Evolutionary conservation across 2,329 filamentous ascomycete species (phyloP).

Genomic region (Exophiala phaeomuriformis): DNA sequence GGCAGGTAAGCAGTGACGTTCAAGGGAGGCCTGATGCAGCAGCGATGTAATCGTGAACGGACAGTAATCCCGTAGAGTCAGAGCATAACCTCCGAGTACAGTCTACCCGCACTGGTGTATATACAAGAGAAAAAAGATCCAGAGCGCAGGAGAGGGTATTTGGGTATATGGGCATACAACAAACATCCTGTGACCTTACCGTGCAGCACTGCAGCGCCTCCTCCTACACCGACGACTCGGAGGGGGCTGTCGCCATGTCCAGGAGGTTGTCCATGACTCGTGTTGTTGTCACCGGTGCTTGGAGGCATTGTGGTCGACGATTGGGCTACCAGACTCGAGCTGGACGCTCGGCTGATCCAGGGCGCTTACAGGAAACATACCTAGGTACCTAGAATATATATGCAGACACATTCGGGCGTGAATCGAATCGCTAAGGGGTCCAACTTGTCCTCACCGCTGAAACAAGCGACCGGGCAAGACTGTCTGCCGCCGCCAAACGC

Average conservation of each 20-base stretch:
- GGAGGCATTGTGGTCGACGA: slow-evolving; percentile 17
- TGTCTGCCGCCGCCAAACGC: slow-evolving; percentile 9
- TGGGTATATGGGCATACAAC: background rate
- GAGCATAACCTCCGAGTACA: background rate
- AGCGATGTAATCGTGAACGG: background rate
- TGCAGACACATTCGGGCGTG: slow-evolving; percentile 1
- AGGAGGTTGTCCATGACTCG: background rate
- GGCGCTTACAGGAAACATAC: slow-evolving; percentile 21
- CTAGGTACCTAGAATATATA: background rate
- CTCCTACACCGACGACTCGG: slow-evolving; percentile 4
- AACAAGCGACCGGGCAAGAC: slow-evolving; percentile 14
- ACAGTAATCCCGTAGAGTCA: no score
- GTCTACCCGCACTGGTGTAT: slow-evolving; percentile 3
- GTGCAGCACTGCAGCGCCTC: slow-evolving; percentile 9
- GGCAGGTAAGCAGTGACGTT: slow-evolving; percentile 12
- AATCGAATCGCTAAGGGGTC: slow-evolving; percentile 2
- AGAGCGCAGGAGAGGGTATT: slow-evolving; percentile 2
- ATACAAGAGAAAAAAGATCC: background rate
- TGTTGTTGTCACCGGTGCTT: slow-evolving; percentile 21
- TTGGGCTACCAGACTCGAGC: slow-evolving; percentile 16
- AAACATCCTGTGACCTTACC: slow-evolving; percentile 9
- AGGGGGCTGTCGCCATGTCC: background rate
- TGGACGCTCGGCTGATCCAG: slow-evolving; percentile 16
- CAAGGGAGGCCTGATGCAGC: background rate
- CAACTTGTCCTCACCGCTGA: slow-evolving; percentile 1